A percentile compares a stretch with the other conserved stretches of the same genome.
These are phyloP conservation scores for Aschersonia sp. DNA, from an alignment of 2,329 filamentous ascomycete genomes.

Conservation along the genomic window DNA sequence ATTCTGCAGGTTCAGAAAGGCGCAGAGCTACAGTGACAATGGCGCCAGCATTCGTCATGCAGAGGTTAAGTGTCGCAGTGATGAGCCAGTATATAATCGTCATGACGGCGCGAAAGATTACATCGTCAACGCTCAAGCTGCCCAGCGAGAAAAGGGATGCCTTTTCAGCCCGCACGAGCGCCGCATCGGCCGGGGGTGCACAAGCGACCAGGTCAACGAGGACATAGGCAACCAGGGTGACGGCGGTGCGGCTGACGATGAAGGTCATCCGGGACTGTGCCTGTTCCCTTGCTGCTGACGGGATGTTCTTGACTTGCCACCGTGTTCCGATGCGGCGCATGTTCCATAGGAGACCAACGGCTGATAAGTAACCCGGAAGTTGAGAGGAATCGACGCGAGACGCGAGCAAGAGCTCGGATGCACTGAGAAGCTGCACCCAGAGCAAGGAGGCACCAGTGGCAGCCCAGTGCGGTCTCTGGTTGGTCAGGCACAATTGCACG, in stretches of 20 bases:
- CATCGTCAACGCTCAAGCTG: background rate
- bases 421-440: background rate
- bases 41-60: background rate
- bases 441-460: background rate
- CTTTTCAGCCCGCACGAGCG: background rate
- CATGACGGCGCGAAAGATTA: background rate
- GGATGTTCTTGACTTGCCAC: background rate
- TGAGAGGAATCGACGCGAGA: background rate
- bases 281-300: background rate
- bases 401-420: background rate
- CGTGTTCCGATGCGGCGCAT: background rate
- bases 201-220: background rate
- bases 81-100: background rate
- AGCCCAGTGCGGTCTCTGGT: slow-evolving; percentile 2
- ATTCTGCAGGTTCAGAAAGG: background rate
- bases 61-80: background rate
- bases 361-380: background rate
- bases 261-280: background rate
- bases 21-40: background rate
- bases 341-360: background rate
- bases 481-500: background rate
- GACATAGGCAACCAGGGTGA: background rate
- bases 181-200: background rate
- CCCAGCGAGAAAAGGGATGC: background rate
- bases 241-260: background rate